A percentile compares a stretch with the other conserved stretches of the same genome.
phyloP scores from a whole-genome alignment of 179 eudicot genomes.

The Heliamphora pulchella region DNA sequence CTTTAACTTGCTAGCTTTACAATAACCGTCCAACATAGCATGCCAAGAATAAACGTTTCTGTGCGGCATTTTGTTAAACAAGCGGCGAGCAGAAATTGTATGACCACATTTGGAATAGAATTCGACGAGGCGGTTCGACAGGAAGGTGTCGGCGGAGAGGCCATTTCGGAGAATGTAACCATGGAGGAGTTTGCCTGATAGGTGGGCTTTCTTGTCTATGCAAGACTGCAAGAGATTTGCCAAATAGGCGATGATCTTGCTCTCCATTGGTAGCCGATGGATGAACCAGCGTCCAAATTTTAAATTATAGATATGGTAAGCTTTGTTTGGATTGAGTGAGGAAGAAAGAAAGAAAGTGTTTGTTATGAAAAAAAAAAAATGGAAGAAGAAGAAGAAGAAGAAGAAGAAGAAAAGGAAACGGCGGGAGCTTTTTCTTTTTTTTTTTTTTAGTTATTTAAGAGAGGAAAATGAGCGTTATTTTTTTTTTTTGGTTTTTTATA shows the following conservation, averaged over 20 bases:
- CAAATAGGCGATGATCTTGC: slow-evolving; percentile 12
- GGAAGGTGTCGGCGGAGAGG: slow-evolving; percentile 34
- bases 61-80: slow-evolving; percentile 51
- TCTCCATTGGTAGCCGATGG: slow-evolving; percentile 10
- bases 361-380: no score
- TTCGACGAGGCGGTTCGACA: slow-evolving; percentile 57
- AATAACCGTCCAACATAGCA: slow-evolving; percentile 45
- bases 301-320: neutral
- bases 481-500: no score
- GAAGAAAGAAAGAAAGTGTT: no score
- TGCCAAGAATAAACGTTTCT: slow-evolving; percentile 57
- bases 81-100: slow-evolving; percentile 29
- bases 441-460: no score
- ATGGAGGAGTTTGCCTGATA: slow-evolving; percentile 49
- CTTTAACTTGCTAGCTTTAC: slow-evolving; percentile 27
- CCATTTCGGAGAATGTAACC: slow-evolving; percentile 44
- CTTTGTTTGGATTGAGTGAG: no score
- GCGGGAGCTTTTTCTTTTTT: no score
- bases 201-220: slow-evolving; percentile 43
- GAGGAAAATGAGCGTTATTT: no score
- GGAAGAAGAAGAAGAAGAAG: no score
- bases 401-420: no score
- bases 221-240: slow-evolving; percentile 45
- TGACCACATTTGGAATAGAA: slow-evolving; percentile 52
- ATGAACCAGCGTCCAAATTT: neutral